Conservation (phyloP, 2,329 filamentous ascomycete species). For the Sarocladium kiliense region DNA sequence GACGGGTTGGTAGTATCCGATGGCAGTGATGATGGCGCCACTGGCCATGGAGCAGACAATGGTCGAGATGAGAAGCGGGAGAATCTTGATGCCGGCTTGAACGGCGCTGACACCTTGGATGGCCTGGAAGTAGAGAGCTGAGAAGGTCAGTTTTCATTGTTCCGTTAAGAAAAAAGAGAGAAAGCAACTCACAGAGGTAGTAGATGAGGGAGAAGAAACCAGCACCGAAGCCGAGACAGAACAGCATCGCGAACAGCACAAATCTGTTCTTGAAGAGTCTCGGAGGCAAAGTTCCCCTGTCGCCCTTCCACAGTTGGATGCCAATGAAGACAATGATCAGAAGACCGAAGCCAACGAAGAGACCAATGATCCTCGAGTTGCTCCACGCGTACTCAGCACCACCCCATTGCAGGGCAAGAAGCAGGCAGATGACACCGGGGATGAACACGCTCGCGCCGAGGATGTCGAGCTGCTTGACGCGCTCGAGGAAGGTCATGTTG, state of each 20-base stretch:
- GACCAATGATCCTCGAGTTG: conserved; percentile 41
- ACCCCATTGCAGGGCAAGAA: conserved; percentile 54
- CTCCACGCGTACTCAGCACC: conserved; percentile 47
- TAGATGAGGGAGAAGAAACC: conserved; percentile 49
- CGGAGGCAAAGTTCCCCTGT: conserved; percentile 40
- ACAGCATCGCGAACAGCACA: conserved; percentile 35
- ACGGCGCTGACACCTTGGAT: conserved; percentile 29
- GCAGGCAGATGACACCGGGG: conserved; percentile 45
- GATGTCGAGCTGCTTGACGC: conserved; percentile 43
- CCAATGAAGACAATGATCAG: conserved; percentile 42
- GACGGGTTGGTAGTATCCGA: conserved; percentile 35
- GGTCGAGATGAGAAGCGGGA: conserved; percentile 24
- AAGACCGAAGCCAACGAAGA: conserved; percentile 43
- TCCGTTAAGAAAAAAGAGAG: too few species aligned
- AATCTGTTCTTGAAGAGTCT: conserved; percentile 39
- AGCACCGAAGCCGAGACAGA: conserved; percentile 43
- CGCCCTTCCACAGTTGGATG: conserved; percentile 37
- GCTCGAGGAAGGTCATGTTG: conserved; percentile 25
- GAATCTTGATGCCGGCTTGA: conserved; percentile 21
- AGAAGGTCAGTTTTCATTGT: background rate
- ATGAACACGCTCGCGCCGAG: conserved; percentile 44
- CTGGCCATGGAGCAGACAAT: conserved; percentile 38
- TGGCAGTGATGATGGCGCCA: conserved; percentile 31
- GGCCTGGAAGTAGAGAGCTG: conserved; percentile 44
- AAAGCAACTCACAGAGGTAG: conserved; percentile 48